These are phyloP conservation scores for Sarocladium kiliense DNA, from an alignment of 2,329 filamentous ascomycete genomes.

Conservation along the genomic window DNA sequence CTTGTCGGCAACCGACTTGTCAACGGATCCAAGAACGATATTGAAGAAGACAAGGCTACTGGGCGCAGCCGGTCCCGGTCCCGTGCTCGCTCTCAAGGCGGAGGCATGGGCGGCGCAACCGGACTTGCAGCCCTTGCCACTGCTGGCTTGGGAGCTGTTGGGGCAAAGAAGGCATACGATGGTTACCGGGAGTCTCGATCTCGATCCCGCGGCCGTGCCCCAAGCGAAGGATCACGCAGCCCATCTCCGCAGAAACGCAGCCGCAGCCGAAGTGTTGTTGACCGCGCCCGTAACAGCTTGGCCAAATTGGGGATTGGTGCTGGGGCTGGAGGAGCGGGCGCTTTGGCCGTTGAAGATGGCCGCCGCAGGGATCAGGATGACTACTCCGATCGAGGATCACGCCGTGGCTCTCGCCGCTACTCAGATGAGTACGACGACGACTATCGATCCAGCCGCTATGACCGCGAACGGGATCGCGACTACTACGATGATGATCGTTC, in stretches of 20 bases:
- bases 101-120: conserved; percentile 36
- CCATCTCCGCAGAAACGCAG: conserved; percentile 38
- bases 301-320: conserved; percentile 57
- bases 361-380: conserved; percentile 37
- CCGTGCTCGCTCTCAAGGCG: conserved; percentile 45
- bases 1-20: conserved; percentile 80
- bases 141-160: conserved; percentile 55
- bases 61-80: conserved; percentile 68
- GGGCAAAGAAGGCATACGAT: conserved; percentile 54
- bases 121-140: conserved; percentile 60
- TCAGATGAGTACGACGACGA: conserved; percentile 44
- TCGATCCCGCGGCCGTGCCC: conserved; percentile 46
- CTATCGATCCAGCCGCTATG: conserved; percentile 27
- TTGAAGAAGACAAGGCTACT: conserved; percentile 53
- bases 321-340: conserved; percentile 32
- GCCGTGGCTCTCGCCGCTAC: conserved; percentile 28
- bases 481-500: conserved; percentile 44
- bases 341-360: conserved; percentile 30
- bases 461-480: conserved; percentile 28
- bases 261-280: conserved; percentile 62
- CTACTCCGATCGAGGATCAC: conserved; percentile 36
- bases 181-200: conserved; percentile 34
- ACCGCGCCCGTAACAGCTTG: conserved; percentile 54
- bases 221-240: conserved; percentile 37
- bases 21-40: conserved; percentile 69